These are phyloP conservation scores for Sideroxylon spinosum DNA, from an alignment of 179 eudicot species.

Conservation along the genomic window DNA sequence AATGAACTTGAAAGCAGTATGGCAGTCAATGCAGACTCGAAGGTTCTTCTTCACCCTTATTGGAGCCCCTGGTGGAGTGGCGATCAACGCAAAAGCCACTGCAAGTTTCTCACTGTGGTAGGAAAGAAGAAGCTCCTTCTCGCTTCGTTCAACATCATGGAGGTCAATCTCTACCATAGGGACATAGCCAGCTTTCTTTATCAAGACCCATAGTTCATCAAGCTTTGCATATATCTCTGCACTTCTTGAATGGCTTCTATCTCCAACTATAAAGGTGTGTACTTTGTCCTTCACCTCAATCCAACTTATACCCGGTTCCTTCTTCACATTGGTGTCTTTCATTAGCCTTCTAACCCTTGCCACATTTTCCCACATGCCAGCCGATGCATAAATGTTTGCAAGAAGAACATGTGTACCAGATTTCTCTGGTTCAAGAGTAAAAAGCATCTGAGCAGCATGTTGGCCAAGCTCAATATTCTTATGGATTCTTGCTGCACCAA, in stretches of 20 bases:
- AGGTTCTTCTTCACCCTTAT: conserved; percentile 67
- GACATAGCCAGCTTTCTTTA: conserved; percentile 63
- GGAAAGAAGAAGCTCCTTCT: conserved; percentile 60
- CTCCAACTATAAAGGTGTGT: conserved; percentile 68
- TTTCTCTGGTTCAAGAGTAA: conserved; percentile 60
- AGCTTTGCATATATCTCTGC: conserved; percentile 64
- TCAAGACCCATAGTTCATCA: conserved; percentile 45
- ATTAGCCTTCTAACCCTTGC: conserved; percentile 57
- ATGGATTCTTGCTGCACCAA: conserved; percentile 71
- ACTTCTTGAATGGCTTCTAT: conserved; percentile 57
- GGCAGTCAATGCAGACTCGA: conserved; percentile 65
- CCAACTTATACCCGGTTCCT: conserved; percentile 88
- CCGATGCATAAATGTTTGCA: conserved; percentile 72
- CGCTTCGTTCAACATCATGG: conserved; percentile 53
- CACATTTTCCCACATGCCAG: conserved; percentile 72
- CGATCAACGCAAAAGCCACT: conserved; percentile 62
- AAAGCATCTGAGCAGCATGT: conserved; percentile 59
- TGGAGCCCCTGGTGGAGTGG: conserved; percentile 57
- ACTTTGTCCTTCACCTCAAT: conserved; percentile 61
- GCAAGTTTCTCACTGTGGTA: conserved; percentile 81
- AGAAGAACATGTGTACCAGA: conserved; percentile 66
- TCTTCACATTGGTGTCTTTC: conserved; percentile 60
- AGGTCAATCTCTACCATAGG: conserved; percentile 61
- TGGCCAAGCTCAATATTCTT: conserved; percentile 61
- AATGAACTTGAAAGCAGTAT: conserved; percentile 61